Base-by-base conservation (phyloP, 192 early-diverging fungal species). In the Coemansia sp. region DNA sequence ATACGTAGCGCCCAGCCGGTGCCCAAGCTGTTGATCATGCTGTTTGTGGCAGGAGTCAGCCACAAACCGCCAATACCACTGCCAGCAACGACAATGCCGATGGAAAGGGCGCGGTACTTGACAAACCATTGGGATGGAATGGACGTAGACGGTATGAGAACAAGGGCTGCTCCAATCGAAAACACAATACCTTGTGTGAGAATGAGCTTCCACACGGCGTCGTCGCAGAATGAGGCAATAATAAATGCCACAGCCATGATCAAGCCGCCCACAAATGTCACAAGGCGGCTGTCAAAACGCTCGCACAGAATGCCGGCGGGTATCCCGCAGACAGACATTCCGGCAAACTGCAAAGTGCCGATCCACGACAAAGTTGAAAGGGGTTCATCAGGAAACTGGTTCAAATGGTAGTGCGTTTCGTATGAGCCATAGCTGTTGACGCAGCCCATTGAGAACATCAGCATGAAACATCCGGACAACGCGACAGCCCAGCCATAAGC, bases 91-190 rank as follows among this genome's bases (percentile, higher is more conserved):
- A 64, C 81, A 30, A 86, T 65, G 15, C 87, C 87, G 2, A 84
- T 75, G 15, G 85, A 85, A 36, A 86, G 66, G 12, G 79, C 78
- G 33, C 84, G 78, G 36, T 70, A 66, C 64, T 68, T 85, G 39
- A 67, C 67, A 53, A 85, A 88, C 78, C 78, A 88, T 41, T 88
- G 87, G 16, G 85, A 81, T 20, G 87, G 85, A n/a, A 86, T 74
- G 20, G 80, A 79, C 14, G 72, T 46, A 0, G 81, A 71, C 0
- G 87, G 85, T 24, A 85, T 83, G 60, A 80, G 85, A 4, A 81
- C 81, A 8, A 85, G 35, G 18, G 78, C 67, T 0, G 72, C 78
- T n/a, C 85, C 87, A 0, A 86, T 34, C 14, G 73, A 73, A 72
- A 60, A 85, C 46, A 89, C 58, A 21, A 88, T 53, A 33, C 88